Evolutionary conservation across 139 green algal genomes (phyloP), one percentile per base, ranked within the genome.

Genomic region (Trebouxia sp.): DNA sequence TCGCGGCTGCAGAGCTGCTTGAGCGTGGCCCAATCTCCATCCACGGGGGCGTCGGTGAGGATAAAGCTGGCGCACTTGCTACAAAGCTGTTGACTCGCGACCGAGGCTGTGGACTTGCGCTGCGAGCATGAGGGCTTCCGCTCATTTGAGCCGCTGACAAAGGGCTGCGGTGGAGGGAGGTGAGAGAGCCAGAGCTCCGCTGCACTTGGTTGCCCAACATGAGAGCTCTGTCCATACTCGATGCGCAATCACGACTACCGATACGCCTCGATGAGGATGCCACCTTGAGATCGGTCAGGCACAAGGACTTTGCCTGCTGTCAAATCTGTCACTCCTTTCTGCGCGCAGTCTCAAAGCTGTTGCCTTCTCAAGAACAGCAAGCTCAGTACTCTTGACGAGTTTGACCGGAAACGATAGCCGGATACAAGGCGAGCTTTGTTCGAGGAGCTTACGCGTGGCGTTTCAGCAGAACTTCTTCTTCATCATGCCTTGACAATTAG

Each of bases 51-150:
- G 62, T 72, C 9, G 62, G 62, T n/a, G 62, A 45, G 35, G 32
- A 43, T 3, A 72, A 30, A 8, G 62, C 62, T 24, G 62, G 62
- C 32, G 62, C 62, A 26, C 62, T 72, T 26, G 62, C 32, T 12
- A 69, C 58, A 72, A 43, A 72, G 62, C 62, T 72, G 62, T 72
- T 72, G 3, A 72, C 62, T 15, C 62, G 62, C 42, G 62, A 72
- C 20, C 62, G 32, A 45, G 62, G 62, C 62, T 72, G 62, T 28
- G 62, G 62, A 15, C 62, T 72, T 12, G 62, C 62, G 35, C 62
- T 72, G 9, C 62, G 62, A 15, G 32, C 62, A n/a, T 72, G 62
- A 22, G 62, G 62, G 43, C 62, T 72, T 10, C 62, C 62, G 26
- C 62, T n/a, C 8, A 72, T 32, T 35, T 72, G 62, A 72, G 62